Conservation (phyloP, 495 filamentous ascomycete genomes). For the Pyrenula massariospora region DNA sequence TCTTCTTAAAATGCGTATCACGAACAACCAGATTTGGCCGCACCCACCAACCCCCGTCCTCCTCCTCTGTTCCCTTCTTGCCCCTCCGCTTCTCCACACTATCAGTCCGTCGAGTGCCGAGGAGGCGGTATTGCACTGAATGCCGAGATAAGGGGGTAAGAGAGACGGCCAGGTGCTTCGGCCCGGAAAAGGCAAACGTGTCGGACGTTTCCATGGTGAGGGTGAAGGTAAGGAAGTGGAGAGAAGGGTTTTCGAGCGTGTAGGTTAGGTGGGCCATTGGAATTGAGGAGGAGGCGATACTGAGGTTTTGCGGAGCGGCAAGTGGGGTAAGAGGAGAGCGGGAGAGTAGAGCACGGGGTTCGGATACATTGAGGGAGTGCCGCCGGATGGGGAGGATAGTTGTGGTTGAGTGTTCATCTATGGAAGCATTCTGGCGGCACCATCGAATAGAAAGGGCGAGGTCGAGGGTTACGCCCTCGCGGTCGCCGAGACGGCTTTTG, state of each 20-base stretch:
- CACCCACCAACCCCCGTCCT: conserved; percentile 50
- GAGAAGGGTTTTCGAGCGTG: conserved; percentile 86
- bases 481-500: conserved; percentile 69
- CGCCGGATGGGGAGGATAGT: conserved; percentile 64
- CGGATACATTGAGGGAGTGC: conserved; percentile 64
- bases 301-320: conserved; percentile 87
- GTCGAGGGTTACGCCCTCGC: conserved; percentile 56
- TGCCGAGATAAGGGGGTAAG: conserved; percentile 68
- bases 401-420: conserved; percentile 14
- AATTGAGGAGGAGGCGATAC: conserved; percentile 85
- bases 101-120: conserved; percentile 24
- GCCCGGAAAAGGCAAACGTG: conserved; percentile 84
- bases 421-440: conserved; percentile 35
- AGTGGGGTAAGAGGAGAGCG: conserved; percentile 81
- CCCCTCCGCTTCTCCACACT: conserved; percentile 18
- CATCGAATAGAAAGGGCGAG: conserved; percentile 68
- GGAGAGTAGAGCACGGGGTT: conserved; percentile 82
- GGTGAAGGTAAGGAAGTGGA: conserved; percentile 86
- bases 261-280: conserved; percentile 84
- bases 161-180: conserved; percentile 66
- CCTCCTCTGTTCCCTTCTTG: conserved; percentile 5
- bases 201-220: conserved; percentile 85
- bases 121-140: conserved; percentile 54
- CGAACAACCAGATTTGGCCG: conserved; percentile 61
- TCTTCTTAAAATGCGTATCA: conserved; percentile 85